Conservation (phyloP, 331 rosid species). For the Phaseolus coccineus region DNA sequence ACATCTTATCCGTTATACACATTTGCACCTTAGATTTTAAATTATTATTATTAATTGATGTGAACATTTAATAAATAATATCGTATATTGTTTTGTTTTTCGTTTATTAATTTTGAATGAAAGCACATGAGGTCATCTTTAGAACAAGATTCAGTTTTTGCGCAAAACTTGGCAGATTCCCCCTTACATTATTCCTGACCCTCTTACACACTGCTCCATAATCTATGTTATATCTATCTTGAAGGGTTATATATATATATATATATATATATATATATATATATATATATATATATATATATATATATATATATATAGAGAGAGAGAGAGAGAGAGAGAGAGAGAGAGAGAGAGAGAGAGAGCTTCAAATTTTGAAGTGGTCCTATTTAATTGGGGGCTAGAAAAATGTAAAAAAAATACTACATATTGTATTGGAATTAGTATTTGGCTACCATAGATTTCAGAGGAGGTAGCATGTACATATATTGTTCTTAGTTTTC, state of each 20-base stretch:
- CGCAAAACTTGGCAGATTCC: slow-evolving; percentile 80
- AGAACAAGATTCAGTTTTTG: slow-evolving; percentile 71
- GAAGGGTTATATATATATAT: not conserved
- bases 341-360: not conserved
- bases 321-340: too few relatives aligned
- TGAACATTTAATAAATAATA: slow-evolving; percentile 6
- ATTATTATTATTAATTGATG: not conserved
- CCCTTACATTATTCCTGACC: slow-evolving; percentile 71
- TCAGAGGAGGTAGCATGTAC: slow-evolving; percentile 25
- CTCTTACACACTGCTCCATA: slow-evolving; percentile 53
- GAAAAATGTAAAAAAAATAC: not conserved
- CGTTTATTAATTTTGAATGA: slow-evolving; percentile 21
- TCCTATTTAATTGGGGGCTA: slow-evolving; percentile 33
- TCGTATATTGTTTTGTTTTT: not conserved
- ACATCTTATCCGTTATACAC: slow-evolving; percentile 37
- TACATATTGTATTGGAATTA: slow-evolving; percentile 37
- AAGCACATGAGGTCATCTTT: slow-evolving; percentile 54
- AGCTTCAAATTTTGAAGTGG: slow-evolving; percentile 67
- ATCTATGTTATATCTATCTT: slow-evolving; percentile 45
- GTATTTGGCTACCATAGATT: slow-evolving; percentile 49
- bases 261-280: too few relatives aligned
- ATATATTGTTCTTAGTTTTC: slow-evolving; percentile 32
- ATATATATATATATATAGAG: too few relatives aligned
- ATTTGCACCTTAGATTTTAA: not conserved
- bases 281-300: too few relatives aligned